Conservation (phyloP, 2,329 filamentous ascomycete genomes). For the Colletotrichum simmondsii region DNA sequence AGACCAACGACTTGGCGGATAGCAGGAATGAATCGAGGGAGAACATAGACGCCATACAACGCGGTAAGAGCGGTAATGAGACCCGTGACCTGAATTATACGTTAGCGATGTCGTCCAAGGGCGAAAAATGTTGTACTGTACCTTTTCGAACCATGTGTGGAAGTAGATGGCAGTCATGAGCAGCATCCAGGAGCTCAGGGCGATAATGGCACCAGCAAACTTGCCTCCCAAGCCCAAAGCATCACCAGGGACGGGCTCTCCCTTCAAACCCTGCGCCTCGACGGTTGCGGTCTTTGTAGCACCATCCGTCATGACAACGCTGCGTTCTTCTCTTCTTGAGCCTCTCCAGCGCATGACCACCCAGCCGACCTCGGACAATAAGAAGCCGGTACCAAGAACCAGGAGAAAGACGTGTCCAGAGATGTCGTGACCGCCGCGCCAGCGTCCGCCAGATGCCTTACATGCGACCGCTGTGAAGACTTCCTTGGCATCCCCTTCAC, state of each 20-base stretch:
- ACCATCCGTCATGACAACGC: slow-evolving; percentile 74
- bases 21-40: slow-evolving; percentile 61
- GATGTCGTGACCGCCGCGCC: slow-evolving; percentile 96
- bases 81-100: slow-evolving; percentile 59
- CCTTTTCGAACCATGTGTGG: slow-evolving; percentile 98
- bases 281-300: slow-evolving; percentile 69
- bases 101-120: slow-evolving; percentile 37
- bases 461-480: slow-evolving; percentile 82
- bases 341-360: slow-evolving; percentile 58
- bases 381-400: slow-evolving; percentile 82
- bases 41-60: slow-evolving; percentile 61
- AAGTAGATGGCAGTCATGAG: slow-evolving; percentile 99
- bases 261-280: slow-evolving; percentile 46
- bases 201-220: slow-evolving; percentile 72
- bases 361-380: slow-evolving; percentile 82
- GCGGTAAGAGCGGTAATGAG: slow-evolving; percentile 59
- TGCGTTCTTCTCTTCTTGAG: slow-evolving; percentile 67
- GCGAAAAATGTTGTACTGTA: slow-evolving; percentile 48
- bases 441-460: slow-evolving; percentile 82
- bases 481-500: slow-evolving; percentile 57
- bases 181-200: slow-evolving; percentile 91
- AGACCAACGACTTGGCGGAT: slow-evolving; percentile 59
- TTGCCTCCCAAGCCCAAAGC: slow-evolving; percentile 59
- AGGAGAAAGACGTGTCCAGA: slow-evolving; percentile 95
- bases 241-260: slow-evolving; percentile 11